phyloP scores from a whole-genome alignment of 2,329 filamentous ascomycete species.

The Trichoderma sp. region DNA sequence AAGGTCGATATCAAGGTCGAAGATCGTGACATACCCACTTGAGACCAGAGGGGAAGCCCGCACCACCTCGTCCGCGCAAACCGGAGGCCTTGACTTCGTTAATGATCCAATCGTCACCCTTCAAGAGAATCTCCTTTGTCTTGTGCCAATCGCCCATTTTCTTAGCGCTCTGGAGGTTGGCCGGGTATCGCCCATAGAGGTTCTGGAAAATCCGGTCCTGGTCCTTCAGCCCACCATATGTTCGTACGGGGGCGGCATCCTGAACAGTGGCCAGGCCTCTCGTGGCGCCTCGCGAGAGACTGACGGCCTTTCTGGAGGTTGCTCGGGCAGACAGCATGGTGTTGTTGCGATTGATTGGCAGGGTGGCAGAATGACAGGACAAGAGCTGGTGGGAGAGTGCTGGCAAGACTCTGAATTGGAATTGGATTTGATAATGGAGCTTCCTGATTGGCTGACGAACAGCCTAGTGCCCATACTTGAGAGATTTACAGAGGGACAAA shows the following conservation, averaged over 20 bases:
- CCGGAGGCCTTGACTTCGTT: slow-evolving; percentile 96
- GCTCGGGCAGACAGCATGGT: slow-evolving; percentile 47
- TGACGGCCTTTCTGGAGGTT: slow-evolving; percentile 40
- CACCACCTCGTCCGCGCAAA: slow-evolving; percentile 91
- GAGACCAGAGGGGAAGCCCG: slow-evolving; percentile 94
- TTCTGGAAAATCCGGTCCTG: slow-evolving; percentile 99
- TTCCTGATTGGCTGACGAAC: slow-evolving; percentile 3
- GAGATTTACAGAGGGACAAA: not conserved
- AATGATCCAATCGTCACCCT: slow-evolving; percentile 99
- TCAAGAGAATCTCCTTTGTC: slow-evolving; percentile 96
- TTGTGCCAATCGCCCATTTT: slow-evolving; percentile 99
- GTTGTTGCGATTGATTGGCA: slow-evolving; percentile 27
- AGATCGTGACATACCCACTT: slow-evolving; percentile 76
- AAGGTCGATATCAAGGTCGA: not conserved
- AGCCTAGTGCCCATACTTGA: not conserved
- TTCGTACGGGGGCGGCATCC: slow-evolving; percentile 66
- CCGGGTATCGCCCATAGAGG: slow-evolving; percentile 87
- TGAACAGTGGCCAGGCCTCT: slow-evolving; percentile 80
- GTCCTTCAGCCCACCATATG: slow-evolving; percentile 85
- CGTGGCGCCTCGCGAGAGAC: slow-evolving; percentile 45
- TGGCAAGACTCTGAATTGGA: slow-evolving; percentile 15
- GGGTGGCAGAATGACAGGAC: slow-evolving; percentile 24
- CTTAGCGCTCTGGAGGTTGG: slow-evolving; percentile 89
- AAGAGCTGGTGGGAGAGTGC: slow-evolving; percentile 37
- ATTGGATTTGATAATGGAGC: slow-evolving; percentile 15